Percentiles rank a stretch among this genome's conserved stretches.
phyloP scores from a whole-genome alignment of 2,329 filamentous ascomycete species.

The Sarocladium strictum region DNA sequence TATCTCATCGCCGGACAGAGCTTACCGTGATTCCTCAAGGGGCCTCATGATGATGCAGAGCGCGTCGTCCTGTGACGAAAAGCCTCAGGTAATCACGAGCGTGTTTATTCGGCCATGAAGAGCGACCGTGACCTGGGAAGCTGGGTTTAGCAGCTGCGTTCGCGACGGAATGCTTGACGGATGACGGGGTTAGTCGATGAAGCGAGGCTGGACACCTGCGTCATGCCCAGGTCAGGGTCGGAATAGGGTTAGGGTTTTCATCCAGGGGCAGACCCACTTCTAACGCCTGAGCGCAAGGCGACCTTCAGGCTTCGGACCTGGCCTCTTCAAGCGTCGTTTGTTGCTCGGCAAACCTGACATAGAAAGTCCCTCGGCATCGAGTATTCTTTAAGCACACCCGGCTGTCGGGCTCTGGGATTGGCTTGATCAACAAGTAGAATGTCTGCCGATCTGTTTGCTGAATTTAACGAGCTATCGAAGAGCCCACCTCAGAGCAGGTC shows the following conservation, averaged over 20 bases:
- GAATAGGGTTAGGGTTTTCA: background rate
- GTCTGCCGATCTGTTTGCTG: slow-evolving; percentile 62
- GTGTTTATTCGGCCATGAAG: background rate
- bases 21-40: slow-evolving; percentile 32
- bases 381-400: no score
- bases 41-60: slow-evolving; percentile 25
- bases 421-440: slow-evolving; percentile 30
- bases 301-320: background rate
- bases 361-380: background rate
- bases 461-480: slow-evolving; percentile 48
- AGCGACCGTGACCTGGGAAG: background rate
- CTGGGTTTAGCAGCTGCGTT: background rate
- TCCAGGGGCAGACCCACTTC: background rate
- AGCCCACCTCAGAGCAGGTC: slow-evolving; percentile 19
- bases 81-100: background rate
- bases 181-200: background rate
- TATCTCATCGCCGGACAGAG: slow-evolving; percentile 8
- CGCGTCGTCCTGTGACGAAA: background rate
- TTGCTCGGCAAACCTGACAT: background rate
- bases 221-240: background rate
- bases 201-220: background rate
- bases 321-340: background rate
- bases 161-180: background rate
- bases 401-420: background rate
- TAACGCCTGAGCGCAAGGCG: background rate